Percentiles rank a stretch among this genome's conserved stretches.
Evolutionary conservation across 768 basidiomycete genomes (phyloP).

Genomic region (Termitomyces sp.): DNA sequence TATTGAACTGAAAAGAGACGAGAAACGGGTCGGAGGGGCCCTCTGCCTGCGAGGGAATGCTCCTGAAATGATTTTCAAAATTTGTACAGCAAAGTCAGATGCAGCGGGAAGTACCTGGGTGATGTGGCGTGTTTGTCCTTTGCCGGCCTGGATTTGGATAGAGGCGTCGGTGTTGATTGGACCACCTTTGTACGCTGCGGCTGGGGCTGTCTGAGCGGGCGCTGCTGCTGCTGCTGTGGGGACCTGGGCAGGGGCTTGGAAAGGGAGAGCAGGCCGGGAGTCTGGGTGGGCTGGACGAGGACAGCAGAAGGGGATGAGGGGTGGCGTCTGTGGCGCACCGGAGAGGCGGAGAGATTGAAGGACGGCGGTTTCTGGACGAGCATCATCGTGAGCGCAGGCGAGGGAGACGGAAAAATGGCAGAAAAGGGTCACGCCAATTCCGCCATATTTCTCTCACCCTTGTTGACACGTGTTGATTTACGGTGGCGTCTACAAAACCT

Average conservation of each 20-base stretch:
- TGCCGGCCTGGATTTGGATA: neutral
- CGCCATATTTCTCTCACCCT: conserved; percentile 12
- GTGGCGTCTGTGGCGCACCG: conserved; percentile 51
- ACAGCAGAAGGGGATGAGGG: conserved; percentile 65
- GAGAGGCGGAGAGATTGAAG: conserved; percentile 23
- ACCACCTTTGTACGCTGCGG: neutral
- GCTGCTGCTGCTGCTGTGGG: conserved; percentile 27
- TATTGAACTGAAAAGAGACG: conserved; percentile 1
- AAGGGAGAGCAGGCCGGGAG: conserved; percentile 67
- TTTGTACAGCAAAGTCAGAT: too few species aligned
- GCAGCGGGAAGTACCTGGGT: neutral
- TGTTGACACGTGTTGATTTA: conserved; percentile 21
- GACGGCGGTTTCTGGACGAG: conserved; percentile 41
- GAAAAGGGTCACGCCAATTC: conserved; percentile 8
- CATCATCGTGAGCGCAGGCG: conserved; percentile 32
- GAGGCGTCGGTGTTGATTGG: conserved; percentile 13
- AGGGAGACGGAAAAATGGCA: conserved; percentile 7
- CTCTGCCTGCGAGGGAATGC: conserved; percentile 64
- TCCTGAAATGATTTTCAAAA: neutral
- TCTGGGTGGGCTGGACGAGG: conserved; percentile 65
- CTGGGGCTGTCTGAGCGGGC: neutral
- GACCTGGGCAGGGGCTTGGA: conserved; percentile 31
- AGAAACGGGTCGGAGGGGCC: conserved; percentile 29
- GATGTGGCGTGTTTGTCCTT: neutral
- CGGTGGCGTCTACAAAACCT: conserved; percentile 14